Base-by-base conservation (phyloP, 345 rosid genomes). In the Clarkia xantiana region DNA sequence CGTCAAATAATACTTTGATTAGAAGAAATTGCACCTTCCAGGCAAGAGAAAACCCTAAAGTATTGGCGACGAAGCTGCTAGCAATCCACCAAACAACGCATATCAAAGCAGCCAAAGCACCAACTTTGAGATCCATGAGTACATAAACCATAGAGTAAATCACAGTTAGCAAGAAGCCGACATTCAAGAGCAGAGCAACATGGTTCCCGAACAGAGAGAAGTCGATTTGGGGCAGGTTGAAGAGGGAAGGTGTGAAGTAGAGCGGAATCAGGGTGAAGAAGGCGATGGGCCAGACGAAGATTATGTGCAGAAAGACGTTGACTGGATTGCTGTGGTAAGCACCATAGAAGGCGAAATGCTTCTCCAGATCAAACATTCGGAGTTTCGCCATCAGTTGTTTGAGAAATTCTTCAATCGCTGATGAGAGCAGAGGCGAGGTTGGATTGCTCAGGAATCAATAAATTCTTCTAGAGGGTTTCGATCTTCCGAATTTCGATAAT, bases 211-310 rank as follows among this genome's bases (percentile, higher is more conserved):
- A 56, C 22, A 74, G 23, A 17, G 70, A 62, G 16, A 77, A 60
- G 23, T 57, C 40, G 43, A 71, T 3, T 10, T 2, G 51, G 38
- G 73, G 71, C 40, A 69, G 64, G n/a, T 62, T 25, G 20, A 72
- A 71, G 7, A 75, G 71, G 15, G 77, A 18, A 41, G 81, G 88
- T 1, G 77, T 66, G 51, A 72, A 80, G 70, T 60, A 67, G 53
- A 77, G 76, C 18, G 72, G 47, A 43, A 80, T 60, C 49, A 71
- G 51, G 44, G 76, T 58, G 18, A 81, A 61, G 79, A 77, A 77
- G 50, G 75, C 58, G 47, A 80, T 80, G 6, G 88, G 84, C 81
- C 79, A 77, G 19, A 77, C 83, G 18, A 66, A 68, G 14, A 80
- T n/a, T 68, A 69, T 66, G 57, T 77, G 83, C 17, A 80, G 58